Evolutionary conservation across 192 early-diverging fungal genomes (phyloP).

Genomic region (Entomortierella chlamydospora): DNA sequence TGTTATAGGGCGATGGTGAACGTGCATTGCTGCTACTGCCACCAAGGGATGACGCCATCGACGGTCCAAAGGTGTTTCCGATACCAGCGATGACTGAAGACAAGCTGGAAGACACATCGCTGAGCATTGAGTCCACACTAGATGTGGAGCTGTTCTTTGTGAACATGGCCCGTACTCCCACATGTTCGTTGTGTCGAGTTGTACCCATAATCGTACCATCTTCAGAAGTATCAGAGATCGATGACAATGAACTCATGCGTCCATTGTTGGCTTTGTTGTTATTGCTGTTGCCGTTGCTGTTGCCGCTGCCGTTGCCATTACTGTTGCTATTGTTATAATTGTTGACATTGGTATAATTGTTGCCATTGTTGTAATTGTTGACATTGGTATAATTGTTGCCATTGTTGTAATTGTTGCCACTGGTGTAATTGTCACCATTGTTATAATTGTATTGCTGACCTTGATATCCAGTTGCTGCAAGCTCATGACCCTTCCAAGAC

Average conservation of each 20-base stretch:
- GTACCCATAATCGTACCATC: constrained; percentile 37
- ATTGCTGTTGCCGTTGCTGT: not conserved
- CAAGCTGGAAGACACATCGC: constrained; percentile 8
- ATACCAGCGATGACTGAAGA: not conserved
- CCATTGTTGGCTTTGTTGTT: not conserved
- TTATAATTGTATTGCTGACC: not conserved
- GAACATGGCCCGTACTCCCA: not conserved
- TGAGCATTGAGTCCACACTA: constrained; percentile 42
- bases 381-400: too few species aligned
- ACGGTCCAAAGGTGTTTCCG: constrained; percentile 17
- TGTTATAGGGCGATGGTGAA: constrained; percentile 37
- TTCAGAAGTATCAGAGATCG: constrained; percentile 25
- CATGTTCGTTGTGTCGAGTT: not conserved
- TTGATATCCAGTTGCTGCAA: too few species aligned
- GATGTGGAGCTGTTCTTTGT: constrained; percentile 32
- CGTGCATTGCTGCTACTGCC: not conserved
- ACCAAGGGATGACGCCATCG: constrained; percentile 23
- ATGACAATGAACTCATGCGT: constrained; percentile 7
- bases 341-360: too few species aligned
- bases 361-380: too few species aligned
- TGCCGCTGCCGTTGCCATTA: not conserved
- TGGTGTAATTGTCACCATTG: too few species aligned
- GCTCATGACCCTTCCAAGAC: not conserved
- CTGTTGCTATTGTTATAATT: not conserved
- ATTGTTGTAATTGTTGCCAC: too few species aligned